Evolutionary conservation across 805 yeast genomes (phyloP).

Genomic region (Barnettozyma wickerhamii): DNA sequence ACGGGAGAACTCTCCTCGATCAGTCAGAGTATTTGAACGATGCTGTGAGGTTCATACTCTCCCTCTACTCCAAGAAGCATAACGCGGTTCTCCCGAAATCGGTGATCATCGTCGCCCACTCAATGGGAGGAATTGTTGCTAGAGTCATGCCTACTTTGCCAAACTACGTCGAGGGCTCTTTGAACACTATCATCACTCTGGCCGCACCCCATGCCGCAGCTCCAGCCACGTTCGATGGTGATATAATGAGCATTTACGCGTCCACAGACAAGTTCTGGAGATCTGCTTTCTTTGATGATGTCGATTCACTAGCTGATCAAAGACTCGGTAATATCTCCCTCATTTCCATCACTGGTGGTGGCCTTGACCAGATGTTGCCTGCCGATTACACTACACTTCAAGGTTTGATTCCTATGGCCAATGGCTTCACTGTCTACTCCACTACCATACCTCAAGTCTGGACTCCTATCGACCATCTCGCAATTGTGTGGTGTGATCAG

Average conservation of each 20-base stretch:
- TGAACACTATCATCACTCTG: conserved; percentile 79
- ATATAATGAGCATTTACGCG: conserved; percentile 68
- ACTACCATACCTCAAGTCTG: conserved; percentile 88
- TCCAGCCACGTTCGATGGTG: conserved; percentile 92
- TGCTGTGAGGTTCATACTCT: conserved; percentile 72
- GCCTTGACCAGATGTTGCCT: conserved; percentile 71
- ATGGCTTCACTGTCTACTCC: conserved; percentile 81
- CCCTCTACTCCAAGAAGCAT: conserved; percentile 45
- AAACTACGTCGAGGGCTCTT: conserved; percentile 65
- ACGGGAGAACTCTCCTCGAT: conserved; percentile 87
- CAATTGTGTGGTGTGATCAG: conserved; percentile 96
- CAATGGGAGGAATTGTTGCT: conserved; percentile 97
- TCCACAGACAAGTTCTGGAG: conserved; percentile 80
- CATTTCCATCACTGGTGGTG: conserved; percentile 88
- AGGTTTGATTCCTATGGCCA: conserved; percentile 62
- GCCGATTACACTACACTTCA: conserved; percentile 83
- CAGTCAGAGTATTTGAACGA: conserved; percentile 93
- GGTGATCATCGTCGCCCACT: conserved; percentile 81
- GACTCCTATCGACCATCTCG: conserved; percentile 92
- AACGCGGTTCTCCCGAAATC: conserved; percentile 47
- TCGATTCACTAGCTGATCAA: conserved; percentile 35
- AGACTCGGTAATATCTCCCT: conserved; percentile 59
- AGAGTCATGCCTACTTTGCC: conserved; percentile 78
- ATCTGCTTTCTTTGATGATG: conserved; percentile 40
- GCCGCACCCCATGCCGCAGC: conserved; percentile 92